Percentiles rank a stretch among this genome's conserved stretches.
These are phyloP conservation scores for Suillus americanus DNA, from an alignment of 768 basidiomycete species.

Conservation along the genomic window DNA sequence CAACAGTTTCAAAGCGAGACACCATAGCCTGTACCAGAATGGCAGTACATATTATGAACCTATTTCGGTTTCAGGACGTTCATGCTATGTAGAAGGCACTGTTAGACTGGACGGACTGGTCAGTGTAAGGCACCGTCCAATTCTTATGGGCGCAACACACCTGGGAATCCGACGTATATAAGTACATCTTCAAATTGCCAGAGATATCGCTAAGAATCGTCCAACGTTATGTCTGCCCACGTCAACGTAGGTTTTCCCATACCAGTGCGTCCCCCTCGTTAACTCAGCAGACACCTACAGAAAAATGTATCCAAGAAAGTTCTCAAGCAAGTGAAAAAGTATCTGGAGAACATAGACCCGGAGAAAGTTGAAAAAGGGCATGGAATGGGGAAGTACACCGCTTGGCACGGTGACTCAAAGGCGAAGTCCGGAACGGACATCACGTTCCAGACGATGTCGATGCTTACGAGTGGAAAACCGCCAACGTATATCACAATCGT, in stretches of 20 bases:
- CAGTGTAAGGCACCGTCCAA: not conserved
- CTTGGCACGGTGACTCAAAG: not conserved
- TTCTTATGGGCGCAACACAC: not conserved
- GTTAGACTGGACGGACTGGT: too few relatives aligned
- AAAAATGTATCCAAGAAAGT: not conserved
- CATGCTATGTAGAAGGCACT: not conserved
- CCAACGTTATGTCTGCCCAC: not conserved
- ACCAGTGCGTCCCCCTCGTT: not conserved
- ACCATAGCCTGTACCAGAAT: not conserved
- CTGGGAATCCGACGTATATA: not conserved
- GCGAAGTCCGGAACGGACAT: not conserved
- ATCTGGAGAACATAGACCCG: not conserved
- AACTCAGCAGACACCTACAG: not conserved
- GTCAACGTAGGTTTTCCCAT: not conserved
- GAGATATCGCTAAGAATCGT: not conserved
- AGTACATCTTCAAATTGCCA: not conserved
- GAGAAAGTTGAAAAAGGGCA: not conserved
- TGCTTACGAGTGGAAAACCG: not conserved
- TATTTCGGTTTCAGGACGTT: not conserved
- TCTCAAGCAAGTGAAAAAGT: not conserved
- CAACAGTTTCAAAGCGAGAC: too few relatives aligned
- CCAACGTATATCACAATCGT: not conserved
- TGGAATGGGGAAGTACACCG: not conserved
- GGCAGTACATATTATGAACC: not conserved
- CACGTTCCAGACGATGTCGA: not conserved